A percentile compares a stretch with the other conserved stretches of the same genome.
phyloP scores from a whole-genome alignment of 345 rosid species.

The Adansonia digitata region DNA sequence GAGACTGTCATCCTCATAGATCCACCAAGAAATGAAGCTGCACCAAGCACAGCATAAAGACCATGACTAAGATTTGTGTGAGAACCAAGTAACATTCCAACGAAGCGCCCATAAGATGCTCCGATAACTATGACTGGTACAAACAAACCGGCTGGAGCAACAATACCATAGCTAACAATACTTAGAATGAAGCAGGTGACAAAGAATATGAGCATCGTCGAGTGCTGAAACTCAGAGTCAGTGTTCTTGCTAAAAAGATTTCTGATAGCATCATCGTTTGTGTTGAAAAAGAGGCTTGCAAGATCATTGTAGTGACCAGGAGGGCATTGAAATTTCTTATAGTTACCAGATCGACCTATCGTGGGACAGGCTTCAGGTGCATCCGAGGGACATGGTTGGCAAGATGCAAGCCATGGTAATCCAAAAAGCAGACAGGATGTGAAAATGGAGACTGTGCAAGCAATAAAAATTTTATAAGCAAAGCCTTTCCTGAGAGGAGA shows the following conservation, averaged over 20 bases:
- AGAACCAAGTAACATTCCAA: conserved; percentile 72
- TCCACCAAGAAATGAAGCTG: conserved; percentile 93
- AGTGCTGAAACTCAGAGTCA: conserved; percentile 62
- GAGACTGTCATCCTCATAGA: conserved; percentile 97
- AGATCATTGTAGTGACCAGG: conserved; percentile 79
- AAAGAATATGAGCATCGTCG: conserved; percentile 63
- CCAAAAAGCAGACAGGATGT: conserved; percentile 93
- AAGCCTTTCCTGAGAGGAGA: conserved; percentile 62
- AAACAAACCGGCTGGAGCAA: conserved; percentile 82
- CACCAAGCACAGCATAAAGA: conserved; percentile 89
- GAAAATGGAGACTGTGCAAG: conserved; percentile 62
- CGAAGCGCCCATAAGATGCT: conserved; percentile 80
- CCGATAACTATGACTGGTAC: conserved; percentile 89
- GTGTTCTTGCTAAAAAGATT: conserved; percentile 91
- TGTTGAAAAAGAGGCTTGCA: conserved; percentile 95
- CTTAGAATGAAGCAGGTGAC: conserved; percentile 70
- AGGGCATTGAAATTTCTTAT: conserved; percentile 84
- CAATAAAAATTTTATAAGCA: conserved; percentile 50
- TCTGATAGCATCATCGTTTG: conserved; percentile 82
- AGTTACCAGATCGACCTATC: conserved; percentile 87
- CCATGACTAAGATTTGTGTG: conserved; percentile 64
- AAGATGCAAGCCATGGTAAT: conserved; percentile 77
- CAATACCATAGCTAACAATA: conserved; percentile 78
- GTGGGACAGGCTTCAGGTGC: conserved; percentile 87
- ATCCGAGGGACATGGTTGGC: conserved; percentile 67